Base-by-base conservation (phyloP, 2,329 filamentous ascomycete genomes). In the Trichoderma sp. region DNA sequence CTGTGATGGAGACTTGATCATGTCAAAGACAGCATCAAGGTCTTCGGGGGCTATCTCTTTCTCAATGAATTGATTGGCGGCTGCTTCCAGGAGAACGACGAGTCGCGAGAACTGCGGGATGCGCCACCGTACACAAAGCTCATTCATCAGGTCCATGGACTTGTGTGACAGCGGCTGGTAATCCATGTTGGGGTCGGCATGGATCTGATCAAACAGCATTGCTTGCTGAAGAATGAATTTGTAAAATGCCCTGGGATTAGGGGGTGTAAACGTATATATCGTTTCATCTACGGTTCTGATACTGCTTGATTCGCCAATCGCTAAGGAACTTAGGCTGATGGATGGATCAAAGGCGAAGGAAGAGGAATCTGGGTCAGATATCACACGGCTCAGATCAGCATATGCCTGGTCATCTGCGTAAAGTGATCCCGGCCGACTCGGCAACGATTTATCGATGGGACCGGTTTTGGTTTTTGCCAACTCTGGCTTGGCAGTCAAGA, bases 111-210 rank as follows among this genome's bases (percentile, higher is more conserved):
- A 94, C 74, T 92, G 90, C 2, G 95, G 94, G 73, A 99, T 87
- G 64, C 96, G 91, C 96, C 96, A 99, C 77, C 95, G 90, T 73
- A 94, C 84, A 72, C 92, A 93, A 71, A 98, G 87, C 80, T 98
- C 95, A 73, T 92, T 92, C 73, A 99, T 82, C 59, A 99, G 84
- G 70, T 98, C 94, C 63, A 90, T 87, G 2, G 94, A 96, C 73
- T 92, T 89, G 76, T 91, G 93, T 1, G 94, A 96, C n/a, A 92
- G 81, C 15, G 88, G 86, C 28, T 83, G 82, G 71, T 84, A 82
- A 53, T 86, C 83, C 62, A 85, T 83, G 20, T 84, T 80, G 69
- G 84, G 83, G 70, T 88, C 84, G 36, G 84, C 84, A 77, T 90
- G 88, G 70, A 89, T 82, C 72, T 87, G 85, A 76, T 91, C 89